A percentile compares a stretch with the other conserved stretches of the same genome.
Conservation (phyloP, 75 land plant species). For the Sequoia sempervirens region DNA sequence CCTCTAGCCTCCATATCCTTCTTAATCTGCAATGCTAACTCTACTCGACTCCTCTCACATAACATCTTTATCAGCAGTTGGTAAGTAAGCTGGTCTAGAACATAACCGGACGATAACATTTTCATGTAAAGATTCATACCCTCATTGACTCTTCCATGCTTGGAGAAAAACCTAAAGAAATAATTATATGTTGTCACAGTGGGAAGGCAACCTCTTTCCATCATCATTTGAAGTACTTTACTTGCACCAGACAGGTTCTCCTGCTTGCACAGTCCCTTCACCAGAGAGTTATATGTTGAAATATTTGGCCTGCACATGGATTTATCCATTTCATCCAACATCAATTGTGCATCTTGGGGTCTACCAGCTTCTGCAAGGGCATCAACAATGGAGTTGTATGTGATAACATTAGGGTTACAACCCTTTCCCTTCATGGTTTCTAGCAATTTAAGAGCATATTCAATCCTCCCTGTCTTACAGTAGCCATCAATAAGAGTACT, state of each 20-base stretch:
- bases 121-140: slow-evolving; percentile 55
- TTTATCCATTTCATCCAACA: slow-evolving; percentile 46
- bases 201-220: slow-evolving; percentile 38
- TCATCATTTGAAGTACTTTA: slow-evolving; percentile 55
- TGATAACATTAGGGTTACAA: slow-evolving; percentile 46
- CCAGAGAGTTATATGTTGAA: slow-evolving; percentile 50
- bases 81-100: slow-evolving; percentile 48
- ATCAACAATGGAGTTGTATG: slow-evolving; percentile 65
- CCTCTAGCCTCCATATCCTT: slow-evolving; percentile 58
- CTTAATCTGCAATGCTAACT: slow-evolving; percentile 42
- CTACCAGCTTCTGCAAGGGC: slow-evolving; percentile 52
- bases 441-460: slow-evolving; percentile 49
- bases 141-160: slow-evolving; percentile 45
- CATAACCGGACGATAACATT: slow-evolving; percentile 47
- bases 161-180: slow-evolving; percentile 48
- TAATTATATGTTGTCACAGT: slow-evolving; percentile 48
- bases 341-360: slow-evolving; percentile 45
- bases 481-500: slow-evolving; percentile 77
- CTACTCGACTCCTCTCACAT: slow-evolving; percentile 40
- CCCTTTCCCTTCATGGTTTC: slow-evolving; percentile 50
- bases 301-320: slow-evolving; percentile 32
- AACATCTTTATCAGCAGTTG: slow-evolving; percentile 57
- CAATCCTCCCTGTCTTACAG: slow-evolving; percentile 44
- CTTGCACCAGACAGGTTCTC: slow-evolving; percentile 49
- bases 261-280: slow-evolving; percentile 57